Percentiles rank a stretch among this genome's conserved stretches.
These are phyloP conservation scores for Mycena haematopus DNA, from an alignment of 768 basidiomycete genomes.

Conservation along the genomic window DNA sequence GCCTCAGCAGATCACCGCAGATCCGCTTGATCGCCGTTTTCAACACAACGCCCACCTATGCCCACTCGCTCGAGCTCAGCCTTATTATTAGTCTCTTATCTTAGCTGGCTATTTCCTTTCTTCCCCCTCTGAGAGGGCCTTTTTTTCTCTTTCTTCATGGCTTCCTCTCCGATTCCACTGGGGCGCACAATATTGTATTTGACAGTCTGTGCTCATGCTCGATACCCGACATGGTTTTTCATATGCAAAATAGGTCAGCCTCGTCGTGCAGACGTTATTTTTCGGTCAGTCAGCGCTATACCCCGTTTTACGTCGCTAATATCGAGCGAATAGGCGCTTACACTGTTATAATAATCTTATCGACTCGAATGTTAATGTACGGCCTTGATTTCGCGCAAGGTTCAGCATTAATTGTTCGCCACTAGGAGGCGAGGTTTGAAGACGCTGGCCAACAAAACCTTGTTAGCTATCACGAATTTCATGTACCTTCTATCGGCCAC, in stretches of 20 bases:
- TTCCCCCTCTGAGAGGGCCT: constrained; percentile 1
- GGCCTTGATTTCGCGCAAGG: too few species aligned
- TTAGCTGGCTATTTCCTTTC: background rate
- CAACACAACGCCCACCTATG: too few species aligned
- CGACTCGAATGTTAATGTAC: background rate
- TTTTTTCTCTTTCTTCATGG: background rate
- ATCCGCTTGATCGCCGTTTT: too few species aligned
- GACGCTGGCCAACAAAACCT: background rate
- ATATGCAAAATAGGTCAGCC: background rate
- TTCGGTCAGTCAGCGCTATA: constrained; percentile 3
- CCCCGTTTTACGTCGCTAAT: background rate
- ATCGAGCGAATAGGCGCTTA: background rate
- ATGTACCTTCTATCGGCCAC: constrained; percentile 6
- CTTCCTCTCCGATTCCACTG: background rate
- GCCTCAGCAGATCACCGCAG: too few species aligned
- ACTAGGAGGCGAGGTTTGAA: constrained; percentile 1
- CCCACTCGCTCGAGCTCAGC: too few species aligned
- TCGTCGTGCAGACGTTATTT: constrained; percentile 1
- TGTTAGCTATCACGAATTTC: background rate
- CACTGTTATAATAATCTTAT: constrained; percentile 7
- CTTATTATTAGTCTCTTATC: constrained; percentile 1
- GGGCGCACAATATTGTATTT: background rate
- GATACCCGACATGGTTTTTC: background rate
- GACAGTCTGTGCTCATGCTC: background rate
- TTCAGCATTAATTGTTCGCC: background rate